Evolutionary conservation across 2,329 filamentous ascomycete genomes (phyloP), one percentile per base, ranked within the genome.

Genomic region (Colletotrichum gloeosporioides): DNA sequence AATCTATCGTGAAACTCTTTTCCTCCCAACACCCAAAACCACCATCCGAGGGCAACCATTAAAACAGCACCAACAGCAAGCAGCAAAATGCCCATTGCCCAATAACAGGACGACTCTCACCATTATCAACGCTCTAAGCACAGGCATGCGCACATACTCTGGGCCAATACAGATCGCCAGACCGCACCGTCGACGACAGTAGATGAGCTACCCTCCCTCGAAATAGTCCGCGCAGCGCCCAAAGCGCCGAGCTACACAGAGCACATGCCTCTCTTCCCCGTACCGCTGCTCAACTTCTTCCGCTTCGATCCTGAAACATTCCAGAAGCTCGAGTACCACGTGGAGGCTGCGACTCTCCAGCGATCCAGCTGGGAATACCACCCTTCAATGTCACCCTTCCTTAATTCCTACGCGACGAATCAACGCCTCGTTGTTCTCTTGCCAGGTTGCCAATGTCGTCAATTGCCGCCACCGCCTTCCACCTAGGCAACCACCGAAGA

Each of bases 271-370:
- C 39, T 29, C 16, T 36, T 55, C 39, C 65, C n/a, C 62, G 44
- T 57, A 27, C 16, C 27, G 22, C 18, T 44, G 25, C 16, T 34
- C 15, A 18, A 25, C 32, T 39, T 49, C 61, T 65, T 69, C 64
- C 39, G n/a, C 44, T 25, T 22, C 29, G 64, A 65, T 53, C 16
- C 74, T 62, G 59, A 76, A 74, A 74, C 70, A 59, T 69, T 76
- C 74, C 49, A 76, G 74, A 76, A 76, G 64, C 70, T 61, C 59
- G 18, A 25, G 32, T 29, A 65, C 70, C 74, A 74, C 74, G 74
- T 74, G 71, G 70, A 22, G 27, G 18, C 10, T 39, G 32, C 36
- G 22, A 53, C 31, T 15, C 27, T 32, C 10, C 6, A 34, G 36
- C 29, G 25, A 27, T 66, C 36, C 36, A 18, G 16, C 22, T 16